Conservation (phyloP, 2,329 filamentous ascomycete genomes). For the Ilyonectria mors-panacis region DNA sequence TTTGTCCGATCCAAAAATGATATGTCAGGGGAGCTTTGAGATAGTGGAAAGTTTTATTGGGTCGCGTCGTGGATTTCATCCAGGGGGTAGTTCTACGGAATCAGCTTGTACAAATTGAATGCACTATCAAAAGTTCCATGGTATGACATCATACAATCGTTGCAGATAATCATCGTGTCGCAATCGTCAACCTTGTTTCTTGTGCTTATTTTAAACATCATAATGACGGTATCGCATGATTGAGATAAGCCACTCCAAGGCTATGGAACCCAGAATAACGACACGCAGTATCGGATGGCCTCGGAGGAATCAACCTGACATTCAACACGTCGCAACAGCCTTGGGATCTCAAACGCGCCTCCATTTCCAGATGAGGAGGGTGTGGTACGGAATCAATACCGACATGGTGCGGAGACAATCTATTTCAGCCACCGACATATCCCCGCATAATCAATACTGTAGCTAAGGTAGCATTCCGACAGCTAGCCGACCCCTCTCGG, state of each 20-base stretch:
- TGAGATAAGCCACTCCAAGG: too few species aligned
- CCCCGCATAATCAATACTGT: neutral
- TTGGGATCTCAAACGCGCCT: neutral
- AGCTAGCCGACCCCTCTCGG: neutral
- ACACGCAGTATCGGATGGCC: too few species aligned
- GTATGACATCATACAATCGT: neutral
- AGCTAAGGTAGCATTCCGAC: neutral
- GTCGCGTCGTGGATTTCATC: neutral
- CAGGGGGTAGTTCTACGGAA: neutral
- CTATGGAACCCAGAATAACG: too few species aligned
- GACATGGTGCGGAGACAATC: neutral
- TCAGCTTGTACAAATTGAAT: neutral
- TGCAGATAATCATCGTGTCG: too few species aligned
- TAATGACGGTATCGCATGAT: neutral
- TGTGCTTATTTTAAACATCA: neutral
- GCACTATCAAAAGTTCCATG: neutral
- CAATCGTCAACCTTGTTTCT: neutral
- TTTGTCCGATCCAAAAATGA: constrained; percentile 26
- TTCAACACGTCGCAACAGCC: too few species aligned
- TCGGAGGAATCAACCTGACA: too few species aligned
- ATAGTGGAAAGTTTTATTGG: neutral
- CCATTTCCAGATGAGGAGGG: neutral
- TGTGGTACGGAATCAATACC: neutral
- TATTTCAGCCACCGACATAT: neutral
- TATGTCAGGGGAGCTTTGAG: constrained; percentile 11